These are phyloP conservation scores for Bisporella sp. DNA, from an alignment of 2,329 filamentous ascomycete species.

Conservation along the genomic window DNA sequence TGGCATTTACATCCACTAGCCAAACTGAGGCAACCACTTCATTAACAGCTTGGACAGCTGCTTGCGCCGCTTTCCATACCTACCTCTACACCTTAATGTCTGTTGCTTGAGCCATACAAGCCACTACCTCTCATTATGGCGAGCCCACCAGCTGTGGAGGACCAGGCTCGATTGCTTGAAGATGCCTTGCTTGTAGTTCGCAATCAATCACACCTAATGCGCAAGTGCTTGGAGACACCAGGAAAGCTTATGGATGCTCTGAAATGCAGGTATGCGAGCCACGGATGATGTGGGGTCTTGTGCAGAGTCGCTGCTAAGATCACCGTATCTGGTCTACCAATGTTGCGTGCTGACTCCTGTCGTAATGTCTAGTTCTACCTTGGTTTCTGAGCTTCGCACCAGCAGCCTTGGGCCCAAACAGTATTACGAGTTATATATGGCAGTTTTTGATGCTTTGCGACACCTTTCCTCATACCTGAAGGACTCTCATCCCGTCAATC, in stretches of 20 bases:
- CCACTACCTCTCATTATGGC: conserved; percentile 32
- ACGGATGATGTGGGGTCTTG: neutral
- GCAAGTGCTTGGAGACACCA: conserved; percentile 92
- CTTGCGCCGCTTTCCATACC: neutral
- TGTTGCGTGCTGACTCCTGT: conserved; percentile 20
- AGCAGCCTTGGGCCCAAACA: conserved; percentile 97
- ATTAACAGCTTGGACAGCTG: conserved; percentile 1
- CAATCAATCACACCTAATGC: conserved; percentile 95
- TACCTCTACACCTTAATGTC: neutral
- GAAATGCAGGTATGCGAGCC: conserved; percentile 82
- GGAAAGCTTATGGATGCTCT: conserved; percentile 99
- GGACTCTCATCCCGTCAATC: conserved; percentile 95
- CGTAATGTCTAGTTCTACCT: conserved; percentile 64
- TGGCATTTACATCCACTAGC: neutral
- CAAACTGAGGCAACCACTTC: neutral
- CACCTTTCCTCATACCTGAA: conserved; percentile 94
- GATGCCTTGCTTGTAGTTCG: conserved; percentile 94
- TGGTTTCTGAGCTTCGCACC: conserved; percentile 96
- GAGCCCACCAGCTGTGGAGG: conserved; percentile 60
- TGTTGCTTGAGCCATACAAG: conserved; percentile 17
- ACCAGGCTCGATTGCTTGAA: conserved; percentile 88
- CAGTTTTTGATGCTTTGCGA: conserved; percentile 94
- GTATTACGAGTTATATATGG: conserved; percentile 99
- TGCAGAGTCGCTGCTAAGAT: neutral
- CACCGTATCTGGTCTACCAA: too few species aligned